Conservation (phyloP, 176 grass and related monocot species). For the Zea luxurians region DNA sequence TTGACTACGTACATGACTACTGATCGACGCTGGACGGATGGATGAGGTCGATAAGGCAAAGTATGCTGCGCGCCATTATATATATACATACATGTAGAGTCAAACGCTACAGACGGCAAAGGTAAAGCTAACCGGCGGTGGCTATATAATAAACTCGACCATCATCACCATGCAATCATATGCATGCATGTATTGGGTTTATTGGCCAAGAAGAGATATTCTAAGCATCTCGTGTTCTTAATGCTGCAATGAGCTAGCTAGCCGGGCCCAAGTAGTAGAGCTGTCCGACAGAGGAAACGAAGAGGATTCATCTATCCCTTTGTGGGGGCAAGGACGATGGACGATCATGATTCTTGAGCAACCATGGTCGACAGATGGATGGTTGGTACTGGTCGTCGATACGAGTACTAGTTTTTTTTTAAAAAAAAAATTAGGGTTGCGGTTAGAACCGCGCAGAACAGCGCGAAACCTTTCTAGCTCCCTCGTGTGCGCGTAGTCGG, state of each 20-base stretch:
- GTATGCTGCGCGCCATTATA: too few species aligned
- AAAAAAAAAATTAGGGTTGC: background rate
- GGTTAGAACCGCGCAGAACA: background rate
- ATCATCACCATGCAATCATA: background rate
- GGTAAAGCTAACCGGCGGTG: slow-evolving; percentile 6
- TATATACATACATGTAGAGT: background rate
- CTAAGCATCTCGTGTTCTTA: slow-evolving; percentile 34
- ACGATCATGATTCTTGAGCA: slow-evolving; percentile 31
- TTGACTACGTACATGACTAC: background rate
- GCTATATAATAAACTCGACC: background rate
- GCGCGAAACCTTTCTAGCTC: too few species aligned
- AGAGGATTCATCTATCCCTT: background rate
- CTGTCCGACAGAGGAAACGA: background rate
- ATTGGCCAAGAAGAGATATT: slow-evolving; percentile 22
- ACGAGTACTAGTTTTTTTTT: too few species aligned
- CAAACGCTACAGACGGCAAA: slow-evolving; percentile 31
- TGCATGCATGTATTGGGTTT: background rate
- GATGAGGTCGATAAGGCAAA: too few species aligned
- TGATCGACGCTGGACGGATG: too few species aligned
- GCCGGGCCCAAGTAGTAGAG: background rate
- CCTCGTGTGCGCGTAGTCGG: too few species aligned
- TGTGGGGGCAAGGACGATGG: slow-evolving; percentile 16
- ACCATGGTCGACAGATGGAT: slow-evolving; percentile 5
- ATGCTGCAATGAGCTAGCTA: background rate
- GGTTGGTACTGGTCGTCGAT: background rate